Base-by-base conservation (phyloP, 106 monocot species). In the Dendrobium huoshanense region DNA sequence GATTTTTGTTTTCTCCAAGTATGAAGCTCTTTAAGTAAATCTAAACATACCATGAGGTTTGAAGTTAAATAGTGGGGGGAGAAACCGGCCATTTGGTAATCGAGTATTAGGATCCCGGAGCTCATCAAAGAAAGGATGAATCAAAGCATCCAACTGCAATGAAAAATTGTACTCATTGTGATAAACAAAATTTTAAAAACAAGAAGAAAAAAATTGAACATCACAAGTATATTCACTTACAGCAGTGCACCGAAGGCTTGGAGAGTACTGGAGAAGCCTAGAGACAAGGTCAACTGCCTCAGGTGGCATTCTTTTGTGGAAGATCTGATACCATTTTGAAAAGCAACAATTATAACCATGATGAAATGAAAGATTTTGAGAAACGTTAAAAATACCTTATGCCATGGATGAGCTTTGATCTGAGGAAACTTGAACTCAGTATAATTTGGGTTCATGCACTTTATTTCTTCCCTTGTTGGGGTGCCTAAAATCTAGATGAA, bases 361-460 rank as follows among this genome's bases (percentile, higher is more conserved):
- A 37, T 70, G 20, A 37, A 70, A 70, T 70, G 70, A 19, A 61
- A 19, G n/a, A 22, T 5, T 61, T 4, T 1, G 7, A 74, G 18
- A 78, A 37, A 56, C 1, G 31, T 4, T 10, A 11, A 41, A 7
- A 78, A 4, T 78, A 78, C 78, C 78, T 78, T 78, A 41, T 78
- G 78, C 78, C 78, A 78, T 33, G 79, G 65, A 45, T 82, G 77
- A 51, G 77, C 77, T 47, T 78, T 82, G 27, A 77, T 78, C 77
- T 82, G 82, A 40, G 77, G 82, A 20, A 82, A 82, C 24, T 82
- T 82, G 54, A 82, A 82, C 13, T 82, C 82, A 17, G 77, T 77
- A 37, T 82, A 82, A 65, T 81, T 85, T 29, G 85, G 85, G 72
- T 85, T 85, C 85, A 85, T 85, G 81, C 85, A 85, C 61, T 85